phyloP scores from a whole-genome alignment of 495 filamentous ascomycete genomes.

The Penicillium fimorum region DNA sequence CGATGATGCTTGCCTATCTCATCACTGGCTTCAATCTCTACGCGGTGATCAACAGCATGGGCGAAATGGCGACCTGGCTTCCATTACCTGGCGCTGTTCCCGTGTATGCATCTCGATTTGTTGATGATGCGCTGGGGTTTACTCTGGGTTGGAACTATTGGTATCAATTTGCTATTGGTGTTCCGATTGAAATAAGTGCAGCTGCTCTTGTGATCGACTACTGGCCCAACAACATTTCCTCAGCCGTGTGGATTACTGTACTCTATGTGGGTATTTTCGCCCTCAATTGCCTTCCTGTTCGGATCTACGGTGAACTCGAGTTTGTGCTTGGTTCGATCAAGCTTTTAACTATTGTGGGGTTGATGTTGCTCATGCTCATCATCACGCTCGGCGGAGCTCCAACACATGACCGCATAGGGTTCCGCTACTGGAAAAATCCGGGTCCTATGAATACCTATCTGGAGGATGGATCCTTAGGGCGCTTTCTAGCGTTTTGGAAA shows the following conservation, averaged over 20 bases:
- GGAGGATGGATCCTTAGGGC: conserved; percentile 29
- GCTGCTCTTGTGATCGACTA: conserved; percentile 65
- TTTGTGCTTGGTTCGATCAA: conserved; percentile 47
- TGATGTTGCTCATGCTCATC: conserved; percentile 46
- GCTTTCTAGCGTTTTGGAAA: conserved; percentile 47
- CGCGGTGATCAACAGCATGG: conserved; percentile 43
- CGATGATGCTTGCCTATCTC: conserved; percentile 62
- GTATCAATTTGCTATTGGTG: conserved; percentile 53
- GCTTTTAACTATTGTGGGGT: conserved; percentile 43
- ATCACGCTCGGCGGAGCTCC: conserved; percentile 43
- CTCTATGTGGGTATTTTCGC: conserved; percentile 44
- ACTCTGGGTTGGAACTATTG: conserved; percentile 67
- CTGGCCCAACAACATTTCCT: conserved; percentile 49
- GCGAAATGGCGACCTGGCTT: conserved; percentile 70
- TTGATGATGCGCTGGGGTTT: conserved; percentile 65
- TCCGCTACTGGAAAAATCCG: conserved; percentile 50
- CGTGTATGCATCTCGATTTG: conserved; percentile 63
- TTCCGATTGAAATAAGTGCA: conserved; percentile 64
- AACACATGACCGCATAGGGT: conserved; percentile 28
- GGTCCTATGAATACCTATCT: conserved; percentile 49
- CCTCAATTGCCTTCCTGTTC: conserved; percentile 41
- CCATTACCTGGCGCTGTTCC: conserved; percentile 69
- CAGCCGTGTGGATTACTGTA: conserved; percentile 45
- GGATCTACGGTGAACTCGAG: conserved; percentile 49
- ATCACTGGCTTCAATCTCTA: conserved; percentile 63